Evolutionary conservation across 495 filamentous ascomycete genomes (phyloP), one percentile per base, ranked within the genome.

Genomic region (Trichoderma reesei): DNA sequence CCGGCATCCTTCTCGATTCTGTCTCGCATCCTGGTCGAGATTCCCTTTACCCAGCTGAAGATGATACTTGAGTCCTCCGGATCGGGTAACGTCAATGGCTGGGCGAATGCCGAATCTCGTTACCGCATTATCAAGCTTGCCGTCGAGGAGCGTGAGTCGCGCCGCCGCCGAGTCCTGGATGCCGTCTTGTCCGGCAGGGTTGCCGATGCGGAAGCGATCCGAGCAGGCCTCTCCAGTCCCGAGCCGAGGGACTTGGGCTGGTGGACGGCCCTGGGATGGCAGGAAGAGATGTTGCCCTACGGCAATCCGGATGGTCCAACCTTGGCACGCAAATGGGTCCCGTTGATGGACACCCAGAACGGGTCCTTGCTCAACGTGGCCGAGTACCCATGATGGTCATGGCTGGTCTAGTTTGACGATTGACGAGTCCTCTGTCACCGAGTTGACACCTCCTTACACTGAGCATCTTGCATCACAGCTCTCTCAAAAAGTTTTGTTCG

Each of bases 21-120:
- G 5, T 89, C 87, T 0, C 85, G 80, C 51, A 76, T 88, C 59
- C 67, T 90, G 9, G 72, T 89, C 41, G 87, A 88, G 60, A 71
- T 89, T 1, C 87, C 87, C 0, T 87, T 86, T 66, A 70, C 78
- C 13, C 68, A 83, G 33, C 76, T 89, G 41, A 82, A 86, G 67
- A 74, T 72, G 41, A 66, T 87, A 6, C 72, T 89, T 56, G 81
- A 83, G 67, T 79, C 83, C 14, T 72, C 72, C 4, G 72, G 71
- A 44, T 70, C 83, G 16, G 80, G 76, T 37, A 73, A 71, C 41
- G 71, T 73, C 9, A 67, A 78, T 10, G 79, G 76, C 16, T 80
- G 79, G 72, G 72, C 77, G 20, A 77, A 66, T 18, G 73, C 79
- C 4, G 70, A 72, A 20, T 65, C 75, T 59, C 65, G 77, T 67